These are phyloP conservation scores for Ogataea henricii DNA, from an alignment of 805 yeast genomes.

Conservation along the genomic window DNA sequence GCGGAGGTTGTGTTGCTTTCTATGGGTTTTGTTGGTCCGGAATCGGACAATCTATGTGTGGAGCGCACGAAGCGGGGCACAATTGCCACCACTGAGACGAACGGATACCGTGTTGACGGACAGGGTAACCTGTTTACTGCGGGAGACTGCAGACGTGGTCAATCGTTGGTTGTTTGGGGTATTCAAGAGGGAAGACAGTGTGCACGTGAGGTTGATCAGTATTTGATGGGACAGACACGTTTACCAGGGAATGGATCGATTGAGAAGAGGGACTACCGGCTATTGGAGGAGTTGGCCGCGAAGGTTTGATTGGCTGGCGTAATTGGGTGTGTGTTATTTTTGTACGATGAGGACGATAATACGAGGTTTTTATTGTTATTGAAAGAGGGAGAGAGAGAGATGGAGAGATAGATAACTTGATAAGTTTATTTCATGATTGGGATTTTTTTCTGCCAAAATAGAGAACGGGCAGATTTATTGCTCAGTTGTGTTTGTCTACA, in stretches of 20 bases:
- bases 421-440: too few relatives aligned
- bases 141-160: conserved; percentile 99
- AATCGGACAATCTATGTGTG: conserved; percentile 69
- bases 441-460: conserved; percentile 2
- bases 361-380: not conserved
- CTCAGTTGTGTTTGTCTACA: not conserved
- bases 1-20: conserved; percentile 93
- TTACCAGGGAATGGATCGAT: conserved; percentile 95
- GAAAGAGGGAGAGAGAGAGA: not conserved
- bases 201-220: conserved; percentile 89
- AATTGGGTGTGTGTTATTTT: not conserved
- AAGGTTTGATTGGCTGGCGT: conserved; percentile 41
- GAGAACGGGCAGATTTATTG: not conserved
- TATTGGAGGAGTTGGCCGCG: conserved; percentile 75
- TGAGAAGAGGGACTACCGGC: conserved; percentile 76
- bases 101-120: conserved; percentile 64
- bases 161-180: conserved; percentile 98
- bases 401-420: too few relatives aligned
- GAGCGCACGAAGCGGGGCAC: conserved; percentile 85
- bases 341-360: not conserved
- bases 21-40: conserved; percentile 98
- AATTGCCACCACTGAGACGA: conserved; percentile 60
- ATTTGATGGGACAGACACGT: conserved; percentile 73
- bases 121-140: conserved; percentile 83
- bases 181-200: conserved; percentile 99